These are phyloP conservation scores for Beta vulgaris DNA, from an alignment of 148 eudicot genomes.

Conservation along the genomic window DNA sequence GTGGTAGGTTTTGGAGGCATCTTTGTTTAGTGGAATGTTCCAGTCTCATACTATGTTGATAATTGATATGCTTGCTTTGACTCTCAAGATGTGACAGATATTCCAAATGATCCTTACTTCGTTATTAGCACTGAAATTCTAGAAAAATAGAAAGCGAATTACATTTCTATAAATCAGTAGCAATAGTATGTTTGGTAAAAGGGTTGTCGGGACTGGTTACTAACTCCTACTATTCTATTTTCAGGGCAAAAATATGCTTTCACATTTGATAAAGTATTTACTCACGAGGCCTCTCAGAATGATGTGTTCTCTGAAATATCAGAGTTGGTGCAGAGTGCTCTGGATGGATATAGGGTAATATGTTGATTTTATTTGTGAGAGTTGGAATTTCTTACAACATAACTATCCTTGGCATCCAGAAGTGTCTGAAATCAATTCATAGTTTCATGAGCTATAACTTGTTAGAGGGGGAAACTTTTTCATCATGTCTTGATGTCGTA, in stretches of 20 bases:
- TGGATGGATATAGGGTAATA: constrained; percentile 78
- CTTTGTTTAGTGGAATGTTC: background rate
- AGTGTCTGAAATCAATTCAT: background rate
- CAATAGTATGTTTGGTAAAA: background rate
- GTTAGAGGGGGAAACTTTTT: background rate
- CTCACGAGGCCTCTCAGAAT: constrained; percentile 56
- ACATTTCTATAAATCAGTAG: background rate
- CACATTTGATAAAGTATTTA: constrained; percentile 69
- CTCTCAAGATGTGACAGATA: background rate
- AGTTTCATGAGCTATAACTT: too few species aligned
- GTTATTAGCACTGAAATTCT: background rate
- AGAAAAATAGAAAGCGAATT: background rate
- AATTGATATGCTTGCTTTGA: background rate
- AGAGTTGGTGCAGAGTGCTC: constrained; percentile 79
- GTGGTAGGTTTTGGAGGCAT: constrained; percentile 33
- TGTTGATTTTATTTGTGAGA: background rate
- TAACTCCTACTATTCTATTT: constrained; percentile 5
- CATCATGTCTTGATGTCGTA: background rate
- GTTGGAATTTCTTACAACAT: background rate
- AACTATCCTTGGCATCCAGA: background rate
- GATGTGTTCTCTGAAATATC: constrained; percentile 74
- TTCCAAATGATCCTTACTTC: background rate
- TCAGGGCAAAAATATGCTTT: constrained; percentile 65
- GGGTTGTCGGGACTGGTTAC: background rate
- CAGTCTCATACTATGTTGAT: background rate